phyloP scores from a whole-genome alignment of 176 grass and related monocot species.

The Carex kokanica region DNA sequence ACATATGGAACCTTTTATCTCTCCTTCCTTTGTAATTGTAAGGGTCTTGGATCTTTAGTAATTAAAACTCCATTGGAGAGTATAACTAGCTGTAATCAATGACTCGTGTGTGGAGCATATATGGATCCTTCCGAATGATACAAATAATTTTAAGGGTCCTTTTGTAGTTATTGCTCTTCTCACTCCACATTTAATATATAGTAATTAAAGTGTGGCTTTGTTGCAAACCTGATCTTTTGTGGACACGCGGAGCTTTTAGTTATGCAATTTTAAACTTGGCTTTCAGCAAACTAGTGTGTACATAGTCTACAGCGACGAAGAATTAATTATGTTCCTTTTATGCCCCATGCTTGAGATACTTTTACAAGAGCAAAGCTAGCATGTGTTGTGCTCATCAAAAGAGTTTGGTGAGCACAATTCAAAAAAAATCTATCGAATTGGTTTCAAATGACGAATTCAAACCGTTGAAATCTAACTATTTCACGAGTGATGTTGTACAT shows the following conservation, averaged over 20 bases:
- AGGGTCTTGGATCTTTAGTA: constrained; percentile 16
- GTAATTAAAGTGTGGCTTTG: not conserved
- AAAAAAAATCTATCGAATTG: too few relatives aligned
- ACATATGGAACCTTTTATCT: constrained; percentile 23
- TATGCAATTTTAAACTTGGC: not conserved
- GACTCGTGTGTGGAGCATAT: not conserved
- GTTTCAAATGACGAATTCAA: too few relatives aligned
- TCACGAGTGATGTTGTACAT: too few relatives aligned
- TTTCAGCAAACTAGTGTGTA: not conserved
- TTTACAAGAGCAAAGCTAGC: not conserved
- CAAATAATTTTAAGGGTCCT: constrained; percentile 14
- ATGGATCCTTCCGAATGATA: constrained; percentile 12
- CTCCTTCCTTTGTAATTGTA: not conserved
- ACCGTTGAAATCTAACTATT: too few relatives aligned
- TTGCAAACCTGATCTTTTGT: constrained; percentile 10
- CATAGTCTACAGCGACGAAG: not conserved
- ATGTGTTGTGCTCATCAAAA: too few relatives aligned
- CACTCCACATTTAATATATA: not conserved
- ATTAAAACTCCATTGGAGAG: constrained; percentile 19
- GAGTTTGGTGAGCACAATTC: too few relatives aligned
- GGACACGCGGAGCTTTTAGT: not conserved
- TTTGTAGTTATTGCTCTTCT: not conserved
- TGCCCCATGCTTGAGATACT: not conserved
- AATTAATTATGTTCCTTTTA: not conserved
- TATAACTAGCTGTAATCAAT: constrained; percentile 24